A percentile compares a stretch with the other conserved stretches of the same genome.
These are phyloP conservation scores for Yarrowia sp. DNA, from an alignment of 805 yeast species.

Conservation along the genomic window DNA sequence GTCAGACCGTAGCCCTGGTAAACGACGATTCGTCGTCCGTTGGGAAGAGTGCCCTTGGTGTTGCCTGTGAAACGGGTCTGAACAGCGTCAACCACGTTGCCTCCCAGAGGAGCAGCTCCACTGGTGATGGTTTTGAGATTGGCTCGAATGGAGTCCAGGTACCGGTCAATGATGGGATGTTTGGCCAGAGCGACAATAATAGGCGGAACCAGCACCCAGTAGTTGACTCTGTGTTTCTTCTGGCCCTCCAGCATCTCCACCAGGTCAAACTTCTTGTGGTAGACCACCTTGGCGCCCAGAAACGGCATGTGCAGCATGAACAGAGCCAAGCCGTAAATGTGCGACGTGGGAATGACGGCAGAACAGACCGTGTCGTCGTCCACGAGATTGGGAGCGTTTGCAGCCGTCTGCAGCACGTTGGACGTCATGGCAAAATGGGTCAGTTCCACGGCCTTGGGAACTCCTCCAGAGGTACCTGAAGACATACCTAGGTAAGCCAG, in stretches of 20 bases:
- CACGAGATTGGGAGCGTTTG: conserved; percentile 41
- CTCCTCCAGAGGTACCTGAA: conserved; percentile 45
- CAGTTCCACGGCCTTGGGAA: conserved; percentile 72
- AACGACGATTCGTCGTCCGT: conserved; percentile 26
- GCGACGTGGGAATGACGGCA: conserved; percentile 37
- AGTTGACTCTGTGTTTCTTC: conserved; percentile 38
- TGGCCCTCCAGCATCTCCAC: conserved; percentile 25
- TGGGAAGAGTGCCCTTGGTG: background rate
- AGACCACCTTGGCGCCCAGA: conserved; percentile 6
- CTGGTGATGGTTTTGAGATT: conserved; percentile 42
- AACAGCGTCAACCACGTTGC: conserved; percentile 15
- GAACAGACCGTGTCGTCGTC: conserved; percentile 42
- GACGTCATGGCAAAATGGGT: conserved; percentile 52
- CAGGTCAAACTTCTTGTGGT: conserved; percentile 21
- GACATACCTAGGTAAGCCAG: conserved; percentile 37
- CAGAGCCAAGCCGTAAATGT: conserved; percentile 36
- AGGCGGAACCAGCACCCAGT: conserved; percentile 44
- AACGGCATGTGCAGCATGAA: conserved; percentile 31
- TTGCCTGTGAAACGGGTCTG: conserved; percentile 26
- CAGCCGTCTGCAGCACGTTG: conserved; percentile 37
- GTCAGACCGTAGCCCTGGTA: conserved; percentile 27
- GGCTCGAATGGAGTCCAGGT: conserved; percentile 42
- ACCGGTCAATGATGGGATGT: conserved; percentile 45
- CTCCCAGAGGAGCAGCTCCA: conserved; percentile 48
- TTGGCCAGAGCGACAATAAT: conserved; percentile 47